phyloP scores from a whole-genome alignment of 2,329 filamentous ascomycete genomes.

The Hymenoscyphus infarciens region DNA sequence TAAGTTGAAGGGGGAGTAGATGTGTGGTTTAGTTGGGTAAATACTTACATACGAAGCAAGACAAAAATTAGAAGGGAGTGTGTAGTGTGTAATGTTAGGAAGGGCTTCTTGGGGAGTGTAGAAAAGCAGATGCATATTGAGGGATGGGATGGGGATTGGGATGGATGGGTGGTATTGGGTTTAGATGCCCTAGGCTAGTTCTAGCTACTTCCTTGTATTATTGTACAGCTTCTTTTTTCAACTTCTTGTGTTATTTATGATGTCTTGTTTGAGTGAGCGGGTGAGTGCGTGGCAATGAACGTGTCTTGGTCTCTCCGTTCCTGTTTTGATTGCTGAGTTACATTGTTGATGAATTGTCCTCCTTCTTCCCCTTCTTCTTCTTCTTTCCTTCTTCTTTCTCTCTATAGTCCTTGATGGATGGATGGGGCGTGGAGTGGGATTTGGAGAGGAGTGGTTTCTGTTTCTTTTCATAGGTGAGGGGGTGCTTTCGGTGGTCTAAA shows the following conservation, averaged over 20 bases:
- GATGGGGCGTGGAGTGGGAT: no score
- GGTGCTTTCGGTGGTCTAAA: no score
- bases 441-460: no score
- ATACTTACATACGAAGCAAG: no score
- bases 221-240: conserved; percentile 1
- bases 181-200: not conserved
- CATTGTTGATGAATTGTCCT: no score
- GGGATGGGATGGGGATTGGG: not conserved
- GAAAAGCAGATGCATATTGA: not conserved
- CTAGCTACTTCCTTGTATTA: conserved; percentile 3
- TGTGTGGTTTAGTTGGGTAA: not conserved
- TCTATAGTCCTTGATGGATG: no score
- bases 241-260: not conserved
- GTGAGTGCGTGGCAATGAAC: no score
- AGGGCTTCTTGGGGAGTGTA: not conserved
- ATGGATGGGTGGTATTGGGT: not conserved
- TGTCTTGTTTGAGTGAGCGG: not conserved
- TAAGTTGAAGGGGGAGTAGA: conserved; percentile 58
- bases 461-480: no score
- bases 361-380: no score
- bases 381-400: no score
- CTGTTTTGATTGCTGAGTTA: no score
- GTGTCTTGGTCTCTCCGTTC: no score
- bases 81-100: not conserved
- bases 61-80: not conserved